Percentiles rank a stretch among this genome's conserved stretches.
These are phyloP conservation scores for Ulota crispa DNA, from an alignment of 225 moss, liverwort and hornwort genomes.

Conservation along the genomic window DNA sequence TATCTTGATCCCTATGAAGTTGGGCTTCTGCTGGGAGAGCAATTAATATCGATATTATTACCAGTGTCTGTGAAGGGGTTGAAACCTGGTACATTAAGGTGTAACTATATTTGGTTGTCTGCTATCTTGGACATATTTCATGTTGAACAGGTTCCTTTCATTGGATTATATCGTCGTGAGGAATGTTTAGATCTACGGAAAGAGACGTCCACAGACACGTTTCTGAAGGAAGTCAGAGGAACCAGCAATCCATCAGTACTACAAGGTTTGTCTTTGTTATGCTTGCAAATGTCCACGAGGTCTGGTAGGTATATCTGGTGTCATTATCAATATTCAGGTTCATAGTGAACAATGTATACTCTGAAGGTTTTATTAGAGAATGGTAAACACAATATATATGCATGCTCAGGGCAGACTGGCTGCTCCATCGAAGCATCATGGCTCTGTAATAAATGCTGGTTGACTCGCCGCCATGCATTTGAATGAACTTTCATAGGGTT, in stretches of 20 bases:
- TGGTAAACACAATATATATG: slow-evolving; percentile 6
- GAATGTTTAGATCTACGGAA: slow-evolving; percentile 68
- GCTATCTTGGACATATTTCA: slow-evolving; percentile 13
- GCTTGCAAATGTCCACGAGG: neutral
- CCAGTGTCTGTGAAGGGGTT: neutral
- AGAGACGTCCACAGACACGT: slow-evolving; percentile 24
- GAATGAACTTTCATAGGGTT: neutral
- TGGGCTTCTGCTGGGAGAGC: slow-evolving; percentile 7
- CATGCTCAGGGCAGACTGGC: slow-evolving; percentile 12
- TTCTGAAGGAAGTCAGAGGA: too few relatives aligned
- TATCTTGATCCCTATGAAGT: slow-evolving; percentile 4
- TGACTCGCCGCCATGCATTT: neutral
- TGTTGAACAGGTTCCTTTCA: slow-evolving; percentile 71
- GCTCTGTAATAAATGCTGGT: neutral
- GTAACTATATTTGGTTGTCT: slow-evolving; percentile 10
- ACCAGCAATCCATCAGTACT: too few relatives aligned
- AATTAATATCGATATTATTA: neutral
- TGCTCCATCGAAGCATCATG: slow-evolving; percentile 9
- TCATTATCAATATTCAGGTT: neutral
- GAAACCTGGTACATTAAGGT: slow-evolving; percentile 2
- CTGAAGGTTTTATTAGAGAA: neutral
- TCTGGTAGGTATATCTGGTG: neutral
- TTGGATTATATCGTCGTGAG: slow-evolving; percentile 87
- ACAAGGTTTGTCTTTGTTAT: slow-evolving; percentile 29
- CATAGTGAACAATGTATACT: slow-evolving; percentile 9